Evolutionary conservation across 2,329 filamentous ascomycete genomes (phyloP).

Genomic region (Cadophora sp.): DNA sequence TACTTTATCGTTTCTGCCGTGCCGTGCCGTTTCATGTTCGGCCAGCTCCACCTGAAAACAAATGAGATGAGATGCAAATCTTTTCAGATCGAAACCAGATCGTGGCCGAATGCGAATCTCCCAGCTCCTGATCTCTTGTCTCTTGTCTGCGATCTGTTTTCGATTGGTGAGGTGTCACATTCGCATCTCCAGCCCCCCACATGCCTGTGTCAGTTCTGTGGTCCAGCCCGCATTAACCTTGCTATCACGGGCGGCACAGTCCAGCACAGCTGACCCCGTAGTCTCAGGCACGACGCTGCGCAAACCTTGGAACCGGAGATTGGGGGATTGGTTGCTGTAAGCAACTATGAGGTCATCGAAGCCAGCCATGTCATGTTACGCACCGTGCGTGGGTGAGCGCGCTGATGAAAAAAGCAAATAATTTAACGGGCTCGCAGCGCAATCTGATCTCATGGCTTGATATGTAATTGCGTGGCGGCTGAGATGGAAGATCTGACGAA

Average conservation of each 20-base stretch:
- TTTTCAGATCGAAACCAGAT: not conserved
- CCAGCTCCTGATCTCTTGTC: not conserved
- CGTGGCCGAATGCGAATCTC: conserved; percentile 8
- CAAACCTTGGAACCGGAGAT: conserved; percentile 28
- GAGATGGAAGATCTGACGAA: conserved; percentile 2
- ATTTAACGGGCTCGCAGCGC: not conserved
- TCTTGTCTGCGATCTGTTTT: conserved; percentile 13
- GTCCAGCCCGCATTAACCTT: conserved; percentile 9
- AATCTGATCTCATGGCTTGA: not conserved
- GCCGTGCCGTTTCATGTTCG: not conserved
- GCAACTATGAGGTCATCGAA: conserved; percentile 15
- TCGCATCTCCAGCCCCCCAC: conserved; percentile 2
- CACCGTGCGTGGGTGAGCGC: not conserved
- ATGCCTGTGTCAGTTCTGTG: not conserved
- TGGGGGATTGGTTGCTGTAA: conserved; percentile 2
- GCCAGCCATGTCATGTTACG: no score
- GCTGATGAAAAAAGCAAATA: conserved; percentile 10
- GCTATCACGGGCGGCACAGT: conserved; percentile 16
- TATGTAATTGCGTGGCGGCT: not conserved
- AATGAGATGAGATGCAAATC: not conserved
- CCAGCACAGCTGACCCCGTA: not conserved
- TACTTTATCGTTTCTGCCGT: no score
- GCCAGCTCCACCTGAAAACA: no score
- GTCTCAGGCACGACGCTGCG: conserved; percentile 17
- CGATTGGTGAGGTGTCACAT: conserved; percentile 19